Conservation (phyloP, 176 grass and related monocot species). For the Oryza officinalis region DNA sequence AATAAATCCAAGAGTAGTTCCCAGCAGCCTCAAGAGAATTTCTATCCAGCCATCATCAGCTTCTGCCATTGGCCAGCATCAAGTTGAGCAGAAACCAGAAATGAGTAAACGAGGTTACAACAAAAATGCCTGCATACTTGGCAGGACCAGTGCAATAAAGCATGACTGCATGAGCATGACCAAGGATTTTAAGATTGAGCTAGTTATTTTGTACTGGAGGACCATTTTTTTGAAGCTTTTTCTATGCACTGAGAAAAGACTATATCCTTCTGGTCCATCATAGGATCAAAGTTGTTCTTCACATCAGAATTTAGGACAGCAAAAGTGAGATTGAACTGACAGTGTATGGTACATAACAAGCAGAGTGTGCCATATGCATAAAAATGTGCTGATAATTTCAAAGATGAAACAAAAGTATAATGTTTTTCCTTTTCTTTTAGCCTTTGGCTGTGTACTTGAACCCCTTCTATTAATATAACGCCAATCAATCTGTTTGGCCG, state of each 20-base stretch:
- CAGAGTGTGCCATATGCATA: background rate
- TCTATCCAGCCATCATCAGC: slow-evolving; percentile 51
- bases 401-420: background rate
- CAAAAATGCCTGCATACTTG: background rate
- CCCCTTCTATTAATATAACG: too few species aligned
- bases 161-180: background rate
- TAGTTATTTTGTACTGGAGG: slow-evolving; percentile 57
- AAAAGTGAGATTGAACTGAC: background rate
- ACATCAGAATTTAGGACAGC: background rate
- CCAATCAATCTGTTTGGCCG: too few species aligned
- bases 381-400: background rate
- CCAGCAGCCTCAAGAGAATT: background rate
- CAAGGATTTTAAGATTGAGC: slow-evolving; percentile 42
- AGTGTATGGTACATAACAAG: background rate
- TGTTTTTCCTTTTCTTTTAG: too few species aligned
- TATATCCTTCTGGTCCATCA: slow-evolving; percentile 35
- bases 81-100: background rate
- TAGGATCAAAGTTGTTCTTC: background rate
- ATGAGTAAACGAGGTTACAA: background rate
- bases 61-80: slow-evolving; percentile 46
- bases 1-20: background rate
- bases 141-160: background rate
- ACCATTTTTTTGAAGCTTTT: slow-evolving; percentile 58
- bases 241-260: slow-evolving; percentile 41
- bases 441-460: too few species aligned